These are phyloP conservation scores for Castanospermum australe DNA, from an alignment of 306 rosid genomes.

Conservation along the genomic window DNA sequence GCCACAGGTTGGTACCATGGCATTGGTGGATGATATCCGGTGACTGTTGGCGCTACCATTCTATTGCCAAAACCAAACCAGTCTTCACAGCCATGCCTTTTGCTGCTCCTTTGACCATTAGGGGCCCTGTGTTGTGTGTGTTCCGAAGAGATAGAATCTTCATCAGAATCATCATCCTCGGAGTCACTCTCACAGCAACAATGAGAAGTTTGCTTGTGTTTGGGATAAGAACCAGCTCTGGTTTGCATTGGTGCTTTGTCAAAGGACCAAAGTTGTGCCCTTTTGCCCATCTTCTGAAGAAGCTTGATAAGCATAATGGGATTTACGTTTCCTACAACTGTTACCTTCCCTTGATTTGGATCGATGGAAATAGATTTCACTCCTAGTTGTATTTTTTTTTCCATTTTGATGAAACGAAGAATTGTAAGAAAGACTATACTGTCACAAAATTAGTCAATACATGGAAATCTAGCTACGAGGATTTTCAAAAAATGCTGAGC, in stretches of 20 bases:
- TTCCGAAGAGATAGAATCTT: too few species aligned
- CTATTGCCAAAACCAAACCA: too few species aligned
- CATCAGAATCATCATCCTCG: not conserved
- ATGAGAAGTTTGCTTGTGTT: not conserved
- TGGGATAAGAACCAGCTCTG: not conserved
- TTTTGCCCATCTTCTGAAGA: constrained; percentile 26
- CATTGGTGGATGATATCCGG: not conserved
- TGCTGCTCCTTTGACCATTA: not conserved
- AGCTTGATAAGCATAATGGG: constrained; percentile 4
- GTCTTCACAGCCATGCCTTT: not conserved
- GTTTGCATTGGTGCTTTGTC: not conserved
- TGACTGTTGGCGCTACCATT: not conserved
- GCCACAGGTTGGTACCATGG: not conserved
- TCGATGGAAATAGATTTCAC: constrained; percentile 20
- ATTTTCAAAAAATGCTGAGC: not conserved
- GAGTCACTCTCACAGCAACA: not conserved
- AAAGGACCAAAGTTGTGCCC: constrained; percentile 27
- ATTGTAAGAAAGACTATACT: not conserved
- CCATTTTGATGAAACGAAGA: not conserved
- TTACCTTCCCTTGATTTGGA: constrained; percentile 24
- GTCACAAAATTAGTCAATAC: not conserved
- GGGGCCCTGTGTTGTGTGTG: too few species aligned
- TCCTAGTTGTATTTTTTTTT: not conserved
- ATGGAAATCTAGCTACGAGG: not conserved
- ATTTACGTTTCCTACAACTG: constrained; percentile 11